Percentiles rank a stretch among this genome's conserved stretches.
Evolutionary conservation across 495 filamentous ascomycete genomes (phyloP).

Genomic region (Podospora bellae-mahoneyi): DNA sequence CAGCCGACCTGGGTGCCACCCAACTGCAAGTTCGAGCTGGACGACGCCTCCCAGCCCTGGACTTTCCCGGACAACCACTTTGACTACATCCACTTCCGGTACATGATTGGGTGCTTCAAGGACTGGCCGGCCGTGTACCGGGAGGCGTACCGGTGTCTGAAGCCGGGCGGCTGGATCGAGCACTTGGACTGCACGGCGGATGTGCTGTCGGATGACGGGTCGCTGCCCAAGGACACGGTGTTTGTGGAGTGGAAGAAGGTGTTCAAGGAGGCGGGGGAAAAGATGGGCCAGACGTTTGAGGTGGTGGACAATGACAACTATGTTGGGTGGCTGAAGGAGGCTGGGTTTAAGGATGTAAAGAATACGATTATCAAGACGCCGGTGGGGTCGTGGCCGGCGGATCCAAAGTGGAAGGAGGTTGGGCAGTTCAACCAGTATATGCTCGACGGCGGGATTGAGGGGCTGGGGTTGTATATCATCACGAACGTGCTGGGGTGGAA

Average conservation of each 20-base stretch:
- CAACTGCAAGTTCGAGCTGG: conserved; percentile 53
- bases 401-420: conserved; percentile 48
- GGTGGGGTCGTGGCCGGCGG: conserved; percentile 49
- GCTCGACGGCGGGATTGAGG: conserved; percentile 33
- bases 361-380: conserved; percentile 32
- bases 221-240: conserved; percentile 26
- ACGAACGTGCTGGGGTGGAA: conserved; percentile 33
- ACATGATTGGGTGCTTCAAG: conserved; percentile 51
- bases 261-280: conserved; percentile 28
- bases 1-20: conserved; percentile 51
- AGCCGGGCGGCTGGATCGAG: conserved; percentile 42
- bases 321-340: conserved; percentile 50
- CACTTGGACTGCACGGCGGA: conserved; percentile 27
- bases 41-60: conserved; percentile 56
- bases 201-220: conserved; percentile 30
- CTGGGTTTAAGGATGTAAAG: conserved; percentile 43
- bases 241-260: conserved; percentile 36
- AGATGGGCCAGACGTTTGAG: conserved; percentile 19
- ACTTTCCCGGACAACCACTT: conserved; percentile 48
- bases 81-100: conserved; percentile 64
- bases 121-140: conserved; percentile 53
- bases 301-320: conserved; percentile 43
- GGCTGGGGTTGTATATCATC: conserved; percentile 35
- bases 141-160: conserved; percentile 35
- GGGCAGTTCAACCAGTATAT: conserved; percentile 35